phyloP scores from a whole-genome alignment of 352 stramenopile genomes.

The Stramenopiles sp. region DNA sequence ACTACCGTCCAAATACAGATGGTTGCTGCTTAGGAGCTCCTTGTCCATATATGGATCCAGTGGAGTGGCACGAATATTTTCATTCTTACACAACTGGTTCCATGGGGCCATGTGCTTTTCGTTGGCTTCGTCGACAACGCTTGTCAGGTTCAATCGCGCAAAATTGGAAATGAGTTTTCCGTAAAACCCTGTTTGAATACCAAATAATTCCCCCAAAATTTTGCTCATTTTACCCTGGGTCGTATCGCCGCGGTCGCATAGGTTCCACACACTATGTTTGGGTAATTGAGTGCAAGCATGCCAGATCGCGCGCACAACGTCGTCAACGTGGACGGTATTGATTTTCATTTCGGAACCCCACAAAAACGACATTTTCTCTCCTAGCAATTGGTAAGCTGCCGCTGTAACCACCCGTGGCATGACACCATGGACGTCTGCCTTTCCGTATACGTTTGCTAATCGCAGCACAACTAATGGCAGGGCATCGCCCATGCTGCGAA shows the following conservation, averaged over 20 bases:
- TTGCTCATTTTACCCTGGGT: constrained; percentile 53
- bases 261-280: constrained; percentile 48
- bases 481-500: constrained; percentile 30
- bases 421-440: constrained; percentile 45
- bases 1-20: constrained; percentile 44
- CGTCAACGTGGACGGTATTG: constrained; percentile 36
- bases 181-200: constrained; percentile 54
- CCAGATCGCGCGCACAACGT: background rate
- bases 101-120: constrained; percentile 65
- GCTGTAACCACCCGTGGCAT: constrained; percentile 59
- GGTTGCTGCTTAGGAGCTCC: constrained; percentile 54
- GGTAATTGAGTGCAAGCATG: too few relatives aligned
- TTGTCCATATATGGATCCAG: constrained; percentile 63
- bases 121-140: constrained; percentile 62
- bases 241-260: constrained; percentile 59
- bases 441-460: constrained; percentile 50
- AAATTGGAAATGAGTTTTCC: constrained; percentile 57
- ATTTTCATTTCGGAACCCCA: constrained; percentile 59
- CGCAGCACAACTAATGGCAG: constrained; percentile 48
- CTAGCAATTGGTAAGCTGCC: constrained; percentile 40
- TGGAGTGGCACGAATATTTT: constrained; percentile 52
- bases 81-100: constrained; percentile 51
- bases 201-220: constrained; percentile 47
- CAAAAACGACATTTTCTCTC: constrained; percentile 61
- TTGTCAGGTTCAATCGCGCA: constrained; percentile 40